A percentile compares a stretch with the other conserved stretches of the same genome.
These are phyloP conservation scores for Blastocystis sp. DNA, from an alignment of 352 stramenopile genomes.

Conservation along the genomic window DNA sequence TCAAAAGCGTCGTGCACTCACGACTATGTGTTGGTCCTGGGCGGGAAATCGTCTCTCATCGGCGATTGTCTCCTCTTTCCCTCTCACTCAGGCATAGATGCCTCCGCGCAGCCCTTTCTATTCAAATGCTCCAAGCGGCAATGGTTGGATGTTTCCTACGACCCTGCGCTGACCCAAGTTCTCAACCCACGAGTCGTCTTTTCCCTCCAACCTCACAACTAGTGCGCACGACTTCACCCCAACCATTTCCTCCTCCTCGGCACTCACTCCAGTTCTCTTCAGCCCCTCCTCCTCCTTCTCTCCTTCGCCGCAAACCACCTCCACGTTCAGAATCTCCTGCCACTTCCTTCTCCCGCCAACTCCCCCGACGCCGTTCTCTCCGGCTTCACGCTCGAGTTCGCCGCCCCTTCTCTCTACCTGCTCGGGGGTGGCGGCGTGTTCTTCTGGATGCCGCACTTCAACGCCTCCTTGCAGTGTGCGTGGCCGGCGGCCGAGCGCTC, in stretches of 20 bases:
- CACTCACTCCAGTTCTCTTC: neutral
- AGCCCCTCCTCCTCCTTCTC: neutral
- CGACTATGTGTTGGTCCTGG: neutral
- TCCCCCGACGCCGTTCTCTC: neutral
- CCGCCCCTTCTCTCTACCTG: neutral
- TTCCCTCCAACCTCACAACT: neutral
- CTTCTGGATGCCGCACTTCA: constrained; percentile 30
- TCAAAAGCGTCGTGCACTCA: neutral
- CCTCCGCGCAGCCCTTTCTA: neutral
- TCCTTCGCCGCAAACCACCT: neutral
- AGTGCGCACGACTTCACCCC: neutral
- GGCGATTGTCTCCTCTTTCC: neutral
- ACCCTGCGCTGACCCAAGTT: neutral
- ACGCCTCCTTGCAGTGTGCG: neutral
- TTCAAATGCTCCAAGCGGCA: neutral
- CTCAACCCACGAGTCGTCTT: neutral
- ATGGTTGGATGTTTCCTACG: neutral
- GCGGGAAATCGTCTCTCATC: neutral
- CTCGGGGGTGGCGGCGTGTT: constrained; percentile 8
- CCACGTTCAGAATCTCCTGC: neutral
- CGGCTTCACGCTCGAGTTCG: neutral
- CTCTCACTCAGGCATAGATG: neutral
- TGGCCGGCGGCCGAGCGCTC: neutral
- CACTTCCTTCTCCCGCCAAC: neutral
- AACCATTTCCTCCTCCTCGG: neutral